Conservation (phyloP, 208 protist species). For the Phytomonas serpens region DNA sequence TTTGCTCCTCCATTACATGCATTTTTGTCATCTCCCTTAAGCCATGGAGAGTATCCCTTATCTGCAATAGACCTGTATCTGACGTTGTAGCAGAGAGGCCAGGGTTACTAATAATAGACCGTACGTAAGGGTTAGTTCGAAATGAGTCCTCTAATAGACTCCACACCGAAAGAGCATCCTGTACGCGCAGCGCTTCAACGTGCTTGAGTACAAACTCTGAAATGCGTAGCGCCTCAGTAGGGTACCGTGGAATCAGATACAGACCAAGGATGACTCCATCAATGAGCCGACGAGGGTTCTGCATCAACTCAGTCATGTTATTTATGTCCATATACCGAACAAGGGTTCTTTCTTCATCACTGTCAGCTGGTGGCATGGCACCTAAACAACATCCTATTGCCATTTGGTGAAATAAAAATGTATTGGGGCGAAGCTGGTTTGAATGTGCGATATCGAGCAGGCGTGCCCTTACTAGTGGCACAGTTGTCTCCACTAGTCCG, state of each 20-base stretch:
- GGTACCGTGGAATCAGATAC: constrained; percentile 12
- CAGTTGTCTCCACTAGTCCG: constrained; percentile 8
- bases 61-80: not conserved
- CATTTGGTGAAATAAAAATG: constrained; percentile 51
- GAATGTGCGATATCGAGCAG: constrained; percentile 31
- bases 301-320: constrained; percentile 26
- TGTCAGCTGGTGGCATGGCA: constrained; percentile 16
- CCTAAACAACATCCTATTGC: constrained; percentile 24
- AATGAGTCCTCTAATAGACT: not conserved
- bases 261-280: constrained; percentile 27
- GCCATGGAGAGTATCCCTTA: not conserved
- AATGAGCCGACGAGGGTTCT: constrained; percentile 33
- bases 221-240: constrained; percentile 10
- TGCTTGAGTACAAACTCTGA: constrained; percentile 31
- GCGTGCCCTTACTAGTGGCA: constrained; percentile 14
- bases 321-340: constrained; percentile 27
- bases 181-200: constrained; percentile 28
- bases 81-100: not conserved
- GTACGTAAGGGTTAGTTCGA: not conserved
- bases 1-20: not conserved
- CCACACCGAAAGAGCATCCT: constrained; percentile 42
- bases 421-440: constrained; percentile 32
- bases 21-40: not conserved
- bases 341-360: constrained; percentile 15
- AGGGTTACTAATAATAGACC: not conserved